Evolutionary conservation across 1,139 yeast genomes (phyloP), one percentile per base, ranked within the genome.

Genomic region (Dujonia santamariae): DNA sequence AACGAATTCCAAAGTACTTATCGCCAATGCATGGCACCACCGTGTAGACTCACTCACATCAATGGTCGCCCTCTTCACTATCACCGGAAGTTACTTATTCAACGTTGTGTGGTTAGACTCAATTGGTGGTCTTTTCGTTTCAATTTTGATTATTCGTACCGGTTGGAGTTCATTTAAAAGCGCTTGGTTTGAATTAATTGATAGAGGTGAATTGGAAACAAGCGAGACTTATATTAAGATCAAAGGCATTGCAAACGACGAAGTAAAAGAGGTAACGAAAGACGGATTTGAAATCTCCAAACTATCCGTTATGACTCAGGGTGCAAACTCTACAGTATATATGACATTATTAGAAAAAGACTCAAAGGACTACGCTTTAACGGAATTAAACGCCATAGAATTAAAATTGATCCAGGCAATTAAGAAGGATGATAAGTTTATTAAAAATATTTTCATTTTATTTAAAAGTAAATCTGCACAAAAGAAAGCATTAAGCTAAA

Each of bases 21-120:
- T 87, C 33, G 98, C 98, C 5, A 92, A 92, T 53, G 98, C 98
- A 3, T 92, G 97, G 97, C 98, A 92, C 56, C 98, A 92, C 53
- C 73, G 98, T 43, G 90, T 92, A n/a, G 98, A 92, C 55, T 84
- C 96, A 1, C 59, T 92, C 46, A 94, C 97, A 0, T 88, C 97
- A 0, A 71, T 85, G 26, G 97, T 92, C 7, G 97, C 98, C 0
- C 73, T 90, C 18, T 73, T 80, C 4, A 88, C 97, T 1, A 94
- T 92, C 35, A 77, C 95, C 0, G 82, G 94, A 2, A 96, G 96
- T 20, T 81, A 84, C 44, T 63, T 86, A 41, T 75, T 87, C 43
- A 75, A 80, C 42, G 72, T 87, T 30, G 80, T 78, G 26, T 87
- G 97, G 83, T 64, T 92, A 37, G 98, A 92, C 54, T 81, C 97